A percentile compares a stretch with the other conserved stretches of the same genome.
phyloP scores from a whole-genome alignment of 164 flowering plant genomes.

The Aristolochia contorta region DNA sequence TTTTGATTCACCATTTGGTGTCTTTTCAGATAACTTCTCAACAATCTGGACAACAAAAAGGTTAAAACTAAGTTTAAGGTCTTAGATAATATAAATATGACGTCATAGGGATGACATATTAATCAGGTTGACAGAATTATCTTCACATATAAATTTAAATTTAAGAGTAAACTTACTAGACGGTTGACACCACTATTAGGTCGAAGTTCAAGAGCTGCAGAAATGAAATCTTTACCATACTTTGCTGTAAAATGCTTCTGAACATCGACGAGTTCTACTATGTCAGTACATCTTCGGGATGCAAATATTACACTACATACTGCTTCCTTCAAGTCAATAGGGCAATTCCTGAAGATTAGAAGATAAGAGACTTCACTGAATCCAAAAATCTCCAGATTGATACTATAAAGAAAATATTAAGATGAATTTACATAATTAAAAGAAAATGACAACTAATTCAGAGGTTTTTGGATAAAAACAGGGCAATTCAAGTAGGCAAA shows the following conservation, averaged over 20 bases:
- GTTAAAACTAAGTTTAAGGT: background rate
- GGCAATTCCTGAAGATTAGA: conserved; percentile 52
- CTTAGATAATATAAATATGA: background rate
- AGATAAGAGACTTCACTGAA: background rate
- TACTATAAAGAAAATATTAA: too few species aligned
- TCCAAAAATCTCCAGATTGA: too few species aligned
- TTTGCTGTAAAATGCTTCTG: conserved; percentile 71
- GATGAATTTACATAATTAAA: too few species aligned
- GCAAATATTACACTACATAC: conserved; percentile 78
- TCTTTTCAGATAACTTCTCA: conserved; percentile 74
- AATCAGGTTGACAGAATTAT: background rate
- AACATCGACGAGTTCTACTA: conserved; percentile 68
- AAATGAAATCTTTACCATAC: conserved; percentile 87
- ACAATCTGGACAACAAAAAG: conserved; percentile 41
- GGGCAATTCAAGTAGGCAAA: too few species aligned
- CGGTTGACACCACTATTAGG: conserved; percentile 87
- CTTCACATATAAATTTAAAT: background rate
- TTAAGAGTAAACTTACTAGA: conserved; percentile 30
- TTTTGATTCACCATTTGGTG: conserved; percentile 82
- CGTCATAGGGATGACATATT: background rate
- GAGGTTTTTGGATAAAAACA: too few species aligned
- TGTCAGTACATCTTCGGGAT: conserved; percentile 77
- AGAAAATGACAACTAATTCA: too few species aligned
- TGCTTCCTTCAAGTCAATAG: conserved; percentile 94
- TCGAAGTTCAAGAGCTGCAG: conserved; percentile 73